A percentile compares a stretch with the other conserved stretches of the same genome.
phyloP scores from a whole-genome alignment of 1,139 yeast genomes.

The Geotrichum candidum region DNA sequence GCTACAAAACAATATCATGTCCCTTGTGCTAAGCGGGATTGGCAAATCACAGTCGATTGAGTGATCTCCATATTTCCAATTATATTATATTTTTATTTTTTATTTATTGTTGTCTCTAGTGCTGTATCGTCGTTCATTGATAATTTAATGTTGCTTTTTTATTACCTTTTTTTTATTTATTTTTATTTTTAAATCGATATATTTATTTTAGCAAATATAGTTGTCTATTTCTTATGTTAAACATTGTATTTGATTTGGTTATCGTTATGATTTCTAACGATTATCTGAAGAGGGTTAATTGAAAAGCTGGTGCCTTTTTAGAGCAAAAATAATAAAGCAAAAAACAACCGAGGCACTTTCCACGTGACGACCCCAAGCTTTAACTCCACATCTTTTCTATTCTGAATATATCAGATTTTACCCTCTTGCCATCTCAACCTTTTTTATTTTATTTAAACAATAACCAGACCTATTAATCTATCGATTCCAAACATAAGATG shows the following conservation, averaged over 20 bases:
- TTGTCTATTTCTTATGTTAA: background rate
- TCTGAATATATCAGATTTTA: background rate
- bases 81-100: too few species aligned
- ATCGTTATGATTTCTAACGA: too few species aligned
- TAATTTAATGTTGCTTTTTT: background rate
- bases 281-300: too few species aligned
- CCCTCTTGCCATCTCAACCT: background rate
- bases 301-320: background rate
- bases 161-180: background rate
- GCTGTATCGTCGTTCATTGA: too few species aligned
- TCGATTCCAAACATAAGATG: conserved; percentile 39
- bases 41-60: background rate
- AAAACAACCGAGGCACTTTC: background rate
- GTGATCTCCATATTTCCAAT: background rate
- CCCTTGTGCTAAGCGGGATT: background rate
- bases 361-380: background rate
- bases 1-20: background rate
- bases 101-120: too few species aligned
- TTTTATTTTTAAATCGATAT: too few species aligned
- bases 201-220: background rate
- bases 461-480: background rate
- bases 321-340: background rate
- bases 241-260: too few species aligned
- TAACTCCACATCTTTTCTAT: background rate
- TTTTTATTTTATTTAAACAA: background rate